Evolutionary conservation across 441 rosid genomes (phyloP), one percentile per base, ranked within the genome.

Genomic region (Populus tomentosa): DNA sequence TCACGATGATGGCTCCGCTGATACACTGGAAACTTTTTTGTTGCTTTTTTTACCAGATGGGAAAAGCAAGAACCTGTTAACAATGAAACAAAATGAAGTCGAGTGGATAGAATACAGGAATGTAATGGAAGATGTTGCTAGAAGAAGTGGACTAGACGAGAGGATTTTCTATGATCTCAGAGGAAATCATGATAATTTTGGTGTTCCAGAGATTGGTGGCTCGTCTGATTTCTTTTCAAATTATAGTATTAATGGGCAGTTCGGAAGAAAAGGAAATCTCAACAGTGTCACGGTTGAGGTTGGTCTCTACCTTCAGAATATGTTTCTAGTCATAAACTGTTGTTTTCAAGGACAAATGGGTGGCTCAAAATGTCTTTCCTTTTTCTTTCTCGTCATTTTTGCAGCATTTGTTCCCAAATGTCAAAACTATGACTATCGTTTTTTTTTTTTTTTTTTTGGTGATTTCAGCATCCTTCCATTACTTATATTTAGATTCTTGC

Each of bases 141-240:
- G 76, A 36, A 85, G 82, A 81, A 93, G 97, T 75, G 91, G 91
- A 46, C 88, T 92, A 26, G 86, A 91, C 72, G 89, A 89, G 87
- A 81, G 81, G 79, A 72, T 92, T 71, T 92, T 93, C 86, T 95
- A 89, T 82, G 98, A 95, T 88, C 87, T 95, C 74, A 90, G 97
- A 79, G 99, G 99, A 80, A 95, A 95, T 77, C 99, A 95, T 76
- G 98, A 95, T 76, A 90, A 83, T 86, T 95, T 93, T 80, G 99
- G 98, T 62, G 95, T 95, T 59, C 93, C 96, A 6, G 72, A 71
- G 64, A 73, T 85, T 68, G 92, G 91, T 61, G 89, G 89, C 50
- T 80, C 90, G 5, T 77, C 83, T 80, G 99, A 95, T 88, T 95
- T 87, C 88, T 95, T 86, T 85, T 90, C 92, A 0, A 88, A 89